Evolutionary conservation across 306 rosid genomes (phyloP).

Genomic region (Cucurbita maxima): DNA sequence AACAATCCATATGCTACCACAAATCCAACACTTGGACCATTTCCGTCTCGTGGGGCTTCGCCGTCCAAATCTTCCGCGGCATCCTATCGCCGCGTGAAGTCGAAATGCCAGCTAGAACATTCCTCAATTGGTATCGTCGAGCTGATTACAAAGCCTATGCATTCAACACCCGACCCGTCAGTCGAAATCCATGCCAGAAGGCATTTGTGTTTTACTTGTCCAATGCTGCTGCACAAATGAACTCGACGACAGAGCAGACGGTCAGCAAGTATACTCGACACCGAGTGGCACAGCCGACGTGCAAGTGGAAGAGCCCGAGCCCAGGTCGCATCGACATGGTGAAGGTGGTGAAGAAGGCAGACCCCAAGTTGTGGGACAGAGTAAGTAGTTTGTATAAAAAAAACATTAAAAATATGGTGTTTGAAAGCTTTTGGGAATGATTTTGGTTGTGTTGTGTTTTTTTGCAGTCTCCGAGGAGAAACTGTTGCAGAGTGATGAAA

Average conservation of each 20-base stretch:
- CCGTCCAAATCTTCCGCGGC: conserved; percentile 78
- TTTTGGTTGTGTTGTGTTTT: not conserved
- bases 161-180: conserved; percentile 89
- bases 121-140: conserved; percentile 80
- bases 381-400: conserved; percentile 21
- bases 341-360: conserved; percentile 50
- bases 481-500: conserved; percentile 69
- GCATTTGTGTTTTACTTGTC: conserved; percentile 78
- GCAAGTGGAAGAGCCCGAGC: conserved; percentile 71
- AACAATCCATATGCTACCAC: conserved; percentile 85
- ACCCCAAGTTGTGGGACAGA: conserved; percentile 78
- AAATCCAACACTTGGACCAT: conserved; percentile 51
- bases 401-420: no score
- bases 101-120: conserved; percentile 94
- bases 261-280: conserved; percentile 48
- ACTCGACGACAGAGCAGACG: conserved; percentile 28
- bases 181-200: conserved; percentile 78
- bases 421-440: not conserved
- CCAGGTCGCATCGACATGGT: conserved; percentile 43
- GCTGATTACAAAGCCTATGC: conserved; percentile 96
- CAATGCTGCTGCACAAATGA: conserved; percentile 19
- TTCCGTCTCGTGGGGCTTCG: conserved; percentile 91
- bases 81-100: conserved; percentile 65
- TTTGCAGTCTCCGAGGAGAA: conserved; percentile 77
- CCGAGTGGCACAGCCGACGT: conserved; percentile 41